Base-by-base conservation (phyloP, 1,139 yeast species). In the Lodderomyces margitis region DNA sequence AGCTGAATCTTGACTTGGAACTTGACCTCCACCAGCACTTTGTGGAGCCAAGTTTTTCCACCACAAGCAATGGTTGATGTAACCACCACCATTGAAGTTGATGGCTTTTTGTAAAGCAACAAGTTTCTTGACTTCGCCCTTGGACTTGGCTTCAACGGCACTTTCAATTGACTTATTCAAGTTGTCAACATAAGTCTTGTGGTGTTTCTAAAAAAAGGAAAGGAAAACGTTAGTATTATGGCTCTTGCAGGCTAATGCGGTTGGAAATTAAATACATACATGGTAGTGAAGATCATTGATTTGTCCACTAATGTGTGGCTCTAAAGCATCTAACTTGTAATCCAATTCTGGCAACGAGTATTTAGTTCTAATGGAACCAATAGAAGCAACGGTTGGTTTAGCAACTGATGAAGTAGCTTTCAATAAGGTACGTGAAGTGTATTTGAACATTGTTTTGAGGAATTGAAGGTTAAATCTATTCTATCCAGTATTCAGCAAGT, bases 1-100 rank as follows among this genome's bases (percentile, higher is more conserved):
- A 11, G 75, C 73, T 12, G 83, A 67, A 38, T 70, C 77, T 27
- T 74, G 69, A 24, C 76, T 65, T 47, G 95, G 94, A 36, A 83
- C 77, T 61, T 83, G 83, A 55, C 97, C 97, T 55, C 98, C 98
- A 46, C 92, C 92, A 50, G 76, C 76, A 44, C 80, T 76, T 45
- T 66, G 70, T 27, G 98, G 98, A 14, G 96, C 87, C 66, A 91
- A 75, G 70, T 83, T 87, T 70, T 87, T 87, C 96, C 96, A 88
- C 76, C 87, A 88, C 56, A 88, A 71, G 53, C 81, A 73, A 68
- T 88, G 96, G 79, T 88, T 88, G 57, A 83, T 73, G 75, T 78
- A 87, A 19, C 98, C 98, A 62, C 98, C 98, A 51, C 95, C 96
- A 64, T 89, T 94, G 80, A 91, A 91, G 64, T 86, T 88, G 71